A percentile compares a stretch with the other conserved stretches of the same genome.
Evolutionary conservation across 2,329 filamentous ascomycete genomes (phyloP).

Genomic region (Fusarium torreyae): DNA sequence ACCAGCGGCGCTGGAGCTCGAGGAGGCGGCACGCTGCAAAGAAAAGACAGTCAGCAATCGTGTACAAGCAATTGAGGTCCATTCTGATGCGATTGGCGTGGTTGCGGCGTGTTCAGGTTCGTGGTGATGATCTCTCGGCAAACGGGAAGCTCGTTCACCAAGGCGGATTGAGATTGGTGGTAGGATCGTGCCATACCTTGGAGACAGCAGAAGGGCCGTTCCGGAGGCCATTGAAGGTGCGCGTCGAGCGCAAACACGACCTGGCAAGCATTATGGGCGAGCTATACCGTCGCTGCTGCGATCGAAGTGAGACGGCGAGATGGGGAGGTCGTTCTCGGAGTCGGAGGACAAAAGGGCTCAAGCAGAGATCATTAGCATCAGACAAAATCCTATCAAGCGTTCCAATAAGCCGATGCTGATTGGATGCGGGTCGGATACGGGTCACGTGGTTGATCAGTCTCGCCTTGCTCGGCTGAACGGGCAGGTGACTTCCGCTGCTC

Average conservation of each 20-base stretch:
- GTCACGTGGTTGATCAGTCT: slow-evolving; percentile 53
- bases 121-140: slow-evolving; percentile 55
- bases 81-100: slow-evolving; percentile 51
- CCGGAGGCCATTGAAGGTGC: slow-evolving; percentile 84
- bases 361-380: slow-evolving; percentile 56
- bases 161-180: slow-evolving; percentile 18
- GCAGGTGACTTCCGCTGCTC: slow-evolving; percentile 30
- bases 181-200: slow-evolving; percentile 75
- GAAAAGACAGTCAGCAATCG: slow-evolving; percentile 58
- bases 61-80: slow-evolving; percentile 36
- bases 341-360: slow-evolving; percentile 59
- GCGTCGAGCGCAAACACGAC: slow-evolving; percentile 90
- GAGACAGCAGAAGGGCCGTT: slow-evolving; percentile 79
- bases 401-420: slow-evolving; percentile 62
- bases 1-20: slow-evolving; percentile 80
- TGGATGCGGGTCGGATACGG: slow-evolving; percentile 53
- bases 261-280: slow-evolving; percentile 89
- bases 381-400: slow-evolving; percentile 60
- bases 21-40: slow-evolving; percentile 76
- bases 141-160: slow-evolving; percentile 48
- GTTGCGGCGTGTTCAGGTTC: slow-evolving; percentile 43
- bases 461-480: slow-evolving; percentile 44
- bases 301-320: slow-evolving; percentile 55
- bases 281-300: slow-evolving; percentile 58
- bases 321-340: slow-evolving; percentile 57